Percentiles rank a stretch among this genome's conserved stretches.
phyloP scores from a whole-genome alignment of 2,329 filamentous ascomycete genomes.

The Alternaria triticina region DNA sequence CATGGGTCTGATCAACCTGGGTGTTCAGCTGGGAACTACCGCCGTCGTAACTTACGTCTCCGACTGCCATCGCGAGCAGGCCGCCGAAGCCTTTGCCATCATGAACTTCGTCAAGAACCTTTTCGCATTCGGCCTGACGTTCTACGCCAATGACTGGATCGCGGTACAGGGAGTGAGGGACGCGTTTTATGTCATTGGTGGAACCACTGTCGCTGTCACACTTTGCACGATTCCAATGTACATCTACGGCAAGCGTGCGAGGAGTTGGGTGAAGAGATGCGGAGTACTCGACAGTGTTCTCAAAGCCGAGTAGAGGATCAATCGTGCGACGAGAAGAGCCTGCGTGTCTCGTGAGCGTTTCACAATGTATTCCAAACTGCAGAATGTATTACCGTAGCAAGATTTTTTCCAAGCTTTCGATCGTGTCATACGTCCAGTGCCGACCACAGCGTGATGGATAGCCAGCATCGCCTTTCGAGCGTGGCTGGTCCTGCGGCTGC shows the following conservation, averaged over 20 bases:
- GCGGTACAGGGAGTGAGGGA: slow-evolving; percentile 25
- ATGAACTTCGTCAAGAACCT: slow-evolving; percentile 39
- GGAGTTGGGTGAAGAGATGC: slow-evolving; percentile 43
- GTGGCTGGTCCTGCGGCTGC: not conserved
- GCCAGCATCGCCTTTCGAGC: not conserved
- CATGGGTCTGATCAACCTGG: slow-evolving; percentile 34
- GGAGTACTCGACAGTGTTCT: slow-evolving; percentile 25
- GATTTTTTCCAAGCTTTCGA: not conserved
- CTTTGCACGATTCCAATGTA: slow-evolving; percentile 35
- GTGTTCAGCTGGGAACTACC: slow-evolving; percentile 30
- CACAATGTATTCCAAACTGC: not conserved
- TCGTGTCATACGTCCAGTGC: not conserved
- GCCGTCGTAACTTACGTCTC: slow-evolving; percentile 30
- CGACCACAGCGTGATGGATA: not conserved
- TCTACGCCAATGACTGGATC: slow-evolving; percentile 34
- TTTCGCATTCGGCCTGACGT: slow-evolving; percentile 32
- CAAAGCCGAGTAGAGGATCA: slow-evolving; percentile 1
- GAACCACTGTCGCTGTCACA: slow-evolving; percentile 26
- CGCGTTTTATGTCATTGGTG: slow-evolving; percentile 30
- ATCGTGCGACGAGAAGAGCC: not conserved
- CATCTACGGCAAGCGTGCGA: slow-evolving; percentile 31
- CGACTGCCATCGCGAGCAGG: slow-evolving; percentile 32
- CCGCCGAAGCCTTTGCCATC: slow-evolving; percentile 33
- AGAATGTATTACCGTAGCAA: not conserved
- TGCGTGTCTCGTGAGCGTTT: not conserved